Evolutionary conservation across 768 basidiomycete species (phyloP).

Genomic region (Clitopilus hobsonii): DNA sequence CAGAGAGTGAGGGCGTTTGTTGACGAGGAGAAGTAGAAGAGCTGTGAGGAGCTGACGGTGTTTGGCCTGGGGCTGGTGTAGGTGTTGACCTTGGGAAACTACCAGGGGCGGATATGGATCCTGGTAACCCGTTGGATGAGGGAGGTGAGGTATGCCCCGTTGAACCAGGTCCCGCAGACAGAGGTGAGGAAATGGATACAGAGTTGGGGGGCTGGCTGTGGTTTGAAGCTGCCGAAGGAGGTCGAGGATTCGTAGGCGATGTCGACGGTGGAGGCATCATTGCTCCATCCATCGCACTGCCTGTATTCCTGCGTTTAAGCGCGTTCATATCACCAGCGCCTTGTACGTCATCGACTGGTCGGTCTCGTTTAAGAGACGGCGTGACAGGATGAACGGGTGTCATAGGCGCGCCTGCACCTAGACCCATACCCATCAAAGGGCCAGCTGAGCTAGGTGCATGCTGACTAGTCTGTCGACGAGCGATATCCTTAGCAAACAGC

Average conservation of each 20-base stretch:
- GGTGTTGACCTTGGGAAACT: conserved; percentile 10
- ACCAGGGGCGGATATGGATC: conserved; percentile 1
- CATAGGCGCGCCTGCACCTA: too few relatives aligned
- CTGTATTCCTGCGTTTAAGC: not conserved
- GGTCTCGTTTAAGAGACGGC: conserved; percentile 54
- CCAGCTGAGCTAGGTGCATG: conserved; percentile 4
- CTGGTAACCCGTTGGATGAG: not conserved
- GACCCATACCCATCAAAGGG: not conserved
- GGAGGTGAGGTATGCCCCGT: not conserved
- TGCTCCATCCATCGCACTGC: not conserved
- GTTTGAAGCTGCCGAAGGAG: conserved; percentile 66
- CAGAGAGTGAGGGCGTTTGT: conserved; percentile 10
- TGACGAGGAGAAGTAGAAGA: conserved; percentile 16
- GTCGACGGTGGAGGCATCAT: conserved; percentile 16
- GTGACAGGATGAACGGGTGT: too few relatives aligned
- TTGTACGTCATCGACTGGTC: conserved; percentile 40
- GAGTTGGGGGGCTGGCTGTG: conserved; percentile 11
- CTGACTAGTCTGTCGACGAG: conserved; percentile 31
- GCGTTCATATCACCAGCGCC: not conserved
- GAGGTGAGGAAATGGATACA: conserved; percentile 38
- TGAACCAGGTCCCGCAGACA: conserved; percentile 15
- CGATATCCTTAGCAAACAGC: conserved; percentile 60
- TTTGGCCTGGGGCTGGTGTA: conserved; percentile 9
- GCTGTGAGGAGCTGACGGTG: conserved; percentile 7
- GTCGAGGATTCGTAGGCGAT: conserved; percentile 47